phyloP scores from a whole-genome alignment of 2,329 filamentous ascomycete genomes.

The Ambrosiella beaveri region DNA sequence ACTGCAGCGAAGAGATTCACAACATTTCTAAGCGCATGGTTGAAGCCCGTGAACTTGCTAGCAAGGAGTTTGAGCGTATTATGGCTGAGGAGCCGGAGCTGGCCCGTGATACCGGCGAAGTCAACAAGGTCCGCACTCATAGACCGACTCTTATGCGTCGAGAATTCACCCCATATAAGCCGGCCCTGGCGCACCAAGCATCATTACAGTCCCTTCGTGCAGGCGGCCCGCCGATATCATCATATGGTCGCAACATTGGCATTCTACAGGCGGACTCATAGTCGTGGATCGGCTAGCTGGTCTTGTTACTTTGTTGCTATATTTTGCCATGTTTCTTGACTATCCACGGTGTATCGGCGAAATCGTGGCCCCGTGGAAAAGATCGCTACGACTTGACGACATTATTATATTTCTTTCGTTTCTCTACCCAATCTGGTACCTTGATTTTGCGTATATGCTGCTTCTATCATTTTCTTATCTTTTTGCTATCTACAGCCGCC shows the following conservation, averaged over 20 bases:
- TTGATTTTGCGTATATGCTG: background rate
- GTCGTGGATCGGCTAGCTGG: background rate
- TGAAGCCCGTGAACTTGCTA: constrained; percentile 44
- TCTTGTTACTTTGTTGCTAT: background rate
- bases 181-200: background rate
- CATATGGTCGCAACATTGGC: background rate
- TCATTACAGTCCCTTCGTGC: background rate
- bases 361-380: constrained; percentile 5
- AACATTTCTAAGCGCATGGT: constrained; percentile 49
- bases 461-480: constrained; percentile 1
- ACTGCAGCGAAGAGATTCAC: constrained; percentile 60
- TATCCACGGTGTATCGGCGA: background rate
- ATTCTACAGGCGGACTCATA: background rate
- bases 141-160: constrained; percentile 37
- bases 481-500: background rate
- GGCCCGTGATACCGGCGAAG: constrained; percentile 23
- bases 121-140: constrained; percentile 29
- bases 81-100: constrained; percentile 33
- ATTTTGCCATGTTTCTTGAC: background rate
- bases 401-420: constrained; percentile 1
- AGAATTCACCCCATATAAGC: constrained; percentile 20
- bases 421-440: background rate
- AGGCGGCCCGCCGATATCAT: background rate
- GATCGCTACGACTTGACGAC: constrained; percentile 11
- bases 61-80: constrained; percentile 40